A percentile compares a stretch with the other conserved stretches of the same genome.
Evolutionary conservation across 805 yeast species (phyloP).

Genomic region (Starmerella kuoi): DNA sequence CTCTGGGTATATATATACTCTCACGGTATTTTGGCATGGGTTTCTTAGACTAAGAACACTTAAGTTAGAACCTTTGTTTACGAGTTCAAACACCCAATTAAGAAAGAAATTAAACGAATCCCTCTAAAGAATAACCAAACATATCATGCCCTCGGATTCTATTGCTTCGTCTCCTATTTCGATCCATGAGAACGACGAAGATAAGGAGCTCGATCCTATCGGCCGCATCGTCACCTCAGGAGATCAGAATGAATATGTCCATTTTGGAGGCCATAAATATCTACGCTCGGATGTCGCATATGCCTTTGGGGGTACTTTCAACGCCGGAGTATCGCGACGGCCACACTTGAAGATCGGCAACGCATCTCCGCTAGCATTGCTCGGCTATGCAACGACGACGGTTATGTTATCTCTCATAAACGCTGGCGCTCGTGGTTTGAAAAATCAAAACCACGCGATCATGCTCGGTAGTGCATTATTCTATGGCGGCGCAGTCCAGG

Average conservation of each 20-base stretch:
- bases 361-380: slow-evolving; percentile 54
- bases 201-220: not conserved
- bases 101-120: too few relatives aligned
- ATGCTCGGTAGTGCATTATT: slow-evolving; percentile 48
- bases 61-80: too few relatives aligned
- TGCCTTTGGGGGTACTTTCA: slow-evolving; percentile 64
- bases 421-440: slow-evolving; percentile 41
- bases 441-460: slow-evolving; percentile 39
- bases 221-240: not conserved
- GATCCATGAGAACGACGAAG: not conserved
- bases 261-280: not conserved
- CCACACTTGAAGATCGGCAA: slow-evolving; percentile 50
- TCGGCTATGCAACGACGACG: slow-evolving; percentile 52
- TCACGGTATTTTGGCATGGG: too few relatives aligned
- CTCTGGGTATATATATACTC: too few relatives aligned
- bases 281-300: slow-evolving; percentile 23
- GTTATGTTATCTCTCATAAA: slow-evolving; percentile 43
- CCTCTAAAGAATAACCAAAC: too few relatives aligned
- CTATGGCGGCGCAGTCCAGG: slow-evolving; percentile 51
- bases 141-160: not conserved
- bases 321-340: slow-evolving; percentile 53
- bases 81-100: too few relatives aligned
- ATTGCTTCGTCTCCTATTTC: not conserved
- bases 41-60: too few relatives aligned
- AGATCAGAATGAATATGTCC: not conserved